phyloP scores from a whole-genome alignment of 768 basidiomycete genomes.

The Tricholoma sp. region DNA sequence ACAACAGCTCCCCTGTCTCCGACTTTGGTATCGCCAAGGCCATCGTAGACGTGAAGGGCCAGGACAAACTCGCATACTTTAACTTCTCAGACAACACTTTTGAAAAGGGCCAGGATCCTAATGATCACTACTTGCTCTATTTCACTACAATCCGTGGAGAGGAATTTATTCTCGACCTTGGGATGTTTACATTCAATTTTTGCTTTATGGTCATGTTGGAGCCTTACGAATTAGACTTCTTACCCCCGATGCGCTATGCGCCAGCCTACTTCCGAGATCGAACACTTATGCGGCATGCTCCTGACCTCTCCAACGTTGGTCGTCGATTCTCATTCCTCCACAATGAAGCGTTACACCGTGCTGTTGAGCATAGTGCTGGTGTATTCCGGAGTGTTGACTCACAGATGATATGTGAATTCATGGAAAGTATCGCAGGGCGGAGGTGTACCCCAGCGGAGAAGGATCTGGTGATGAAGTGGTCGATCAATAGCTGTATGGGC shows the following conservation, averaged over 20 bases:
- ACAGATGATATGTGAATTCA: constrained; percentile 19
- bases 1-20: constrained; percentile 33
- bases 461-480: constrained; percentile 14
- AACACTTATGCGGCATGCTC: constrained; percentile 8
- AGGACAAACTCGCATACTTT: constrained; percentile 34
- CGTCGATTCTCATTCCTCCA: constrained; percentile 26
- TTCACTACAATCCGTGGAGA: constrained; percentile 39
- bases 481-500: constrained; percentile 4
- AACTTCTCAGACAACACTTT: constrained; percentile 19
- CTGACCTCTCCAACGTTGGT: constrained; percentile 10
- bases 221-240: constrained; percentile 2
- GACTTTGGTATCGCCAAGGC: constrained; percentile 42
- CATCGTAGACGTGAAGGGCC: constrained; percentile 23
- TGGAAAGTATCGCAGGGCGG: constrained; percentile 26
- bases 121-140: constrained; percentile 47
- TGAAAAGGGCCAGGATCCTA: constrained; percentile 33
- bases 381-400: constrained; percentile 5
- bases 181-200: constrained; percentile 40
- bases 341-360: constrained; percentile 17
- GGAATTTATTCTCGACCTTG: constrained; percentile 34
- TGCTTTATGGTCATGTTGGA: constrained; percentile 9
- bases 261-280: constrained; percentile 24
- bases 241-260: constrained; percentile 7
- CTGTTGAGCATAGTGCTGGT: constrained; percentile 4
- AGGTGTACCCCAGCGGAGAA: constrained; percentile 15